phyloP scores from a whole-genome alignment of 768 basidiomycete species.

The Suillus variegatus region DNA sequence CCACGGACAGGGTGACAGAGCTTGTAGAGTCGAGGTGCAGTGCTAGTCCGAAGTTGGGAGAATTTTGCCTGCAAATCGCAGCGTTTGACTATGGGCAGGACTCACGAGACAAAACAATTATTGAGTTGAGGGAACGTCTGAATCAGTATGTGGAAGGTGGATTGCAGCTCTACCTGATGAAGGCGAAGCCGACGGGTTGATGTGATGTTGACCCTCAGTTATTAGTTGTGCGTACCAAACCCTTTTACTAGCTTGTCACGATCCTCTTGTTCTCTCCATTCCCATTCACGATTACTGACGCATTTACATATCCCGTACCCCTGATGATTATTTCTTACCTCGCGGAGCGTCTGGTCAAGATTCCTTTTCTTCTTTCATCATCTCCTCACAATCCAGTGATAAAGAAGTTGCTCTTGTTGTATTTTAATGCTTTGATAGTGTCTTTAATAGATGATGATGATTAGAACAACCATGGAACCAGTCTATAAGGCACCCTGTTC shows the following conservation, averaged over 20 bases:
- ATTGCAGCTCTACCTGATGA: slow-evolving; percentile 24
- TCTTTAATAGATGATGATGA: neutral
- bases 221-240: neutral
- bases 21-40: slow-evolving; percentile 28
- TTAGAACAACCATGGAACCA: slow-evolving; percentile 14
- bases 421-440: neutral
- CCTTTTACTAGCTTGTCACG: neutral
- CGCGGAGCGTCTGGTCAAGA: neutral
- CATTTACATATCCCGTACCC: neutral
- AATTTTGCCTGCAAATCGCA: slow-evolving; percentile 27
- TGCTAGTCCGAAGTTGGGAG: slow-evolving; percentile 14
- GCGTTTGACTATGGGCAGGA: slow-evolving; percentile 32
- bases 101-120: slow-evolving; percentile 29
- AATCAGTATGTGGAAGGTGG: slow-evolving; percentile 23
- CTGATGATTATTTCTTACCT: neutral
- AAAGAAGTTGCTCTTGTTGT: neutral
- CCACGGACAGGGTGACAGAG: slow-evolving; percentile 22
- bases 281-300: neutral
- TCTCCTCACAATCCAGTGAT: neutral
- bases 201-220: slow-evolving; percentile 1
- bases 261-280: neutral
- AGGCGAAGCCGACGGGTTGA: slow-evolving; percentile 17
- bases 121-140: slow-evolving; percentile 16
- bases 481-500: slow-evolving; percentile 8
- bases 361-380: neutral